Conservation (phyloP, 2,329 filamentous ascomycete genomes). For the Phyllosticta ampelicida region DNA sequence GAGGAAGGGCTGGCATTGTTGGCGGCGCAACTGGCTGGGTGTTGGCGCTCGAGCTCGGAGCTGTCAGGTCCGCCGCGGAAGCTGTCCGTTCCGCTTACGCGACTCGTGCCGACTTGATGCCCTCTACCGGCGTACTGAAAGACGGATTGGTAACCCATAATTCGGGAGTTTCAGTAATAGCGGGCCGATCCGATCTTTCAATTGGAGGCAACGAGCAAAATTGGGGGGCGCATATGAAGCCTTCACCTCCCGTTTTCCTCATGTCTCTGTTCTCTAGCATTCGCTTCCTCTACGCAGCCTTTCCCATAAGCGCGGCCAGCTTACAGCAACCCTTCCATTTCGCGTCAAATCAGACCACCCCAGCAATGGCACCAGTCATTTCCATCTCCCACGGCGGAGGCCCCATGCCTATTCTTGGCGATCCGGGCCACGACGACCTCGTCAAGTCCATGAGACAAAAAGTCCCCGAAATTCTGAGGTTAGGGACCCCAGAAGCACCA, state of each 20-base stretch:
- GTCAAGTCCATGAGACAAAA: conserved; percentile 41
- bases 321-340: conserved; percentile 6
- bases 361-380: conserved; percentile 26
- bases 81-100: not conserved
- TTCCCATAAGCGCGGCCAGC: not conserved
- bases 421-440: conserved; percentile 42
- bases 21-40: too few species aligned
- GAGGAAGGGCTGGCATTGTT: too few species aligned
- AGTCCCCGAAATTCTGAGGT: conserved; percentile 45
- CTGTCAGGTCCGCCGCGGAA: not conserved
- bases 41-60: not conserved
- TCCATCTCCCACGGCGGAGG: conserved; percentile 34
- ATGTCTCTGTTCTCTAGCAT: conserved; percentile 4
- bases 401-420: conserved; percentile 48
- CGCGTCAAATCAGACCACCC: conserved; percentile 1
- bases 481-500: conserved; percentile 40
- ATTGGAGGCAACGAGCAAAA: not conserved
- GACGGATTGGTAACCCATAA: not conserved
- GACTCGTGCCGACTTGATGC: not conserved
- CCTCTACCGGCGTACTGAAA: not conserved
- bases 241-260: not conserved
- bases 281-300: not conserved
- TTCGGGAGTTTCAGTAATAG: not conserved
- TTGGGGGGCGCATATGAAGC: conserved; percentile 3
- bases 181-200: not conserved